phyloP scores from a whole-genome alignment of 176 grass and related monocot genomes.

The Ensete glaucum region DNA sequence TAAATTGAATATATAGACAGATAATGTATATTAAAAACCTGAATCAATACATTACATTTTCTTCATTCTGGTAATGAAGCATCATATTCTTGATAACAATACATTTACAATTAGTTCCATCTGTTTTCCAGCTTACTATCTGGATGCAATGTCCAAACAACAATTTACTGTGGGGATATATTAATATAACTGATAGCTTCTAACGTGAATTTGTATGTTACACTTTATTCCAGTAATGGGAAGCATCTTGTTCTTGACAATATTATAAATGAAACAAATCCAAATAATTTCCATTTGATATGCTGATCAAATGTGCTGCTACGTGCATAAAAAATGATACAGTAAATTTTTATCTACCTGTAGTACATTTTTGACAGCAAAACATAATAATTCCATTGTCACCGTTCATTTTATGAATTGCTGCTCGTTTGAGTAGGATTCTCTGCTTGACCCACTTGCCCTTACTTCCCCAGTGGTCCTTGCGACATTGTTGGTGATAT shows the following conservation, averaged over 20 bases:
- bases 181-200: background rate
- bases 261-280: background rate
- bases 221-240: background rate
- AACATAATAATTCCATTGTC: background rate
- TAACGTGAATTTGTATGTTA: background rate
- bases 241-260: background rate
- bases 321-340: too few species aligned
- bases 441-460: slow-evolving; percentile 1
- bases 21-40: background rate
- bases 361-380: background rate
- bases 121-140: too few species aligned
- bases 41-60: background rate
- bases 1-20: background rate
- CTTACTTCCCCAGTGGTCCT: slow-evolving; percentile 43
- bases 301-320: too few species aligned
- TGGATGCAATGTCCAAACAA: background rate
- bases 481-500: slow-evolving; percentile 75
- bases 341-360: too few species aligned
- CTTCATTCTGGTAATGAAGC: background rate
- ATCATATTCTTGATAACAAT: background rate
- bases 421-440: background rate
- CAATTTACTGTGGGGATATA: background rate
- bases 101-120: too few species aligned
- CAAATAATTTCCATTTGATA: too few species aligned
- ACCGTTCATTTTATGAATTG: slow-evolving; percentile 11